Percentiles rank a stretch among this genome's conserved stretches.
phyloP scores from a whole-genome alignment of 2,329 filamentous ascomycete genomes.

The Neofusicoccum laricinum region DNA sequence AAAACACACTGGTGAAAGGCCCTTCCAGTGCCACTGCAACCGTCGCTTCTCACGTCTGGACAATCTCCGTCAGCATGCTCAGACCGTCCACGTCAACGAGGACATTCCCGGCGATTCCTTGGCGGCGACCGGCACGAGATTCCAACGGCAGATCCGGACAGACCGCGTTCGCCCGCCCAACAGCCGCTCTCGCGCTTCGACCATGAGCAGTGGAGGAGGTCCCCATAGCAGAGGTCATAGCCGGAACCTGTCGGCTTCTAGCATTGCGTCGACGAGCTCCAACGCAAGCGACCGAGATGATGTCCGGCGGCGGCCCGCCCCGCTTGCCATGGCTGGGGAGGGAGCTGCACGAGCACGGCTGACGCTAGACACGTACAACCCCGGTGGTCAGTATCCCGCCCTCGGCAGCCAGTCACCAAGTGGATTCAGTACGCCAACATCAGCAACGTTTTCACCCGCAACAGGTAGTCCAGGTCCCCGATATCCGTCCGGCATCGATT shows the following conservation, averaged over 20 bases:
- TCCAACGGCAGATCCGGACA: constrained; percentile 86
- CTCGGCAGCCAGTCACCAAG: constrained; percentile 67
- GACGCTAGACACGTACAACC: constrained; percentile 62
- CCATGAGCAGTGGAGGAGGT: constrained; percentile 62
- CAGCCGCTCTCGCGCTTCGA: constrained; percentile 72
- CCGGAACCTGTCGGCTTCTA: constrained; percentile 82
- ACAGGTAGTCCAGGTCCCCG: constrained; percentile 66
- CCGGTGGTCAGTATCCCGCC: constrained; percentile 61
- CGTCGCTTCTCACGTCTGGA: constrained; percentile 90
- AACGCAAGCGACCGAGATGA: constrained; percentile 62
- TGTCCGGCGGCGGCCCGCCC: constrained; percentile 69
- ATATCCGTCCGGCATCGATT: constrained; percentile 66
- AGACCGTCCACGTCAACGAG: constrained; percentile 96
- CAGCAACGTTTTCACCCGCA: constrained; percentile 74
- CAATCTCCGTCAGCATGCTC: constrained; percentile 93
- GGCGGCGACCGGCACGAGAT: constrained; percentile 86
- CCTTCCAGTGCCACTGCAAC: constrained; percentile 94
- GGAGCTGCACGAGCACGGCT: constrained; percentile 58
- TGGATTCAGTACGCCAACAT: constrained; percentile 79
- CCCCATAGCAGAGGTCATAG: constrained; percentile 75
- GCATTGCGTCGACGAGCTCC: constrained; percentile 73
- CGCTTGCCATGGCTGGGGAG: constrained; percentile 78
- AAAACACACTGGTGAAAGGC: constrained; percentile 95
- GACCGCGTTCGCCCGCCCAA: constrained; percentile 75
- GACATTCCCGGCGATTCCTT: constrained; percentile 93